phyloP scores from a whole-genome alignment of 202 grass and related monocot species.

The Elaeis oleifera region DNA sequence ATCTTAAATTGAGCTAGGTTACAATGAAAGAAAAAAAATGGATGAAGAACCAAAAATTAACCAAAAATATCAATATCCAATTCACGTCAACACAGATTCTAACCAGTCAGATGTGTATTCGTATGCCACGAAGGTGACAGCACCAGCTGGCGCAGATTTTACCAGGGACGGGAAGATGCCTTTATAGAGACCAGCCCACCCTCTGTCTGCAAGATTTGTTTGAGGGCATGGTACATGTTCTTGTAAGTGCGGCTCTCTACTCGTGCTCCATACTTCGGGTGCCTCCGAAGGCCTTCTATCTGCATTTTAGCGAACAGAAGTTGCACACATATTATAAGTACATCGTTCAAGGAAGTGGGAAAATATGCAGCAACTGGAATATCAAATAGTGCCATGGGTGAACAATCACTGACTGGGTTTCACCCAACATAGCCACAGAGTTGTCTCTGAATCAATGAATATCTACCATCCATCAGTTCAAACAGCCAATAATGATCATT shows the following conservation, averaged over 20 bases:
- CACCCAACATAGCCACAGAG: too few relatives aligned
- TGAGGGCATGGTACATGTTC: constrained; percentile 81
- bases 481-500: too few relatives aligned
- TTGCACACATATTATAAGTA: neutral
- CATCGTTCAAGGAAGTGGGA: constrained; percentile 1
- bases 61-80: constrained; percentile 17
- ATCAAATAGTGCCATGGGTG: too few relatives aligned
- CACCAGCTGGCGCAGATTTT: constrained; percentile 93
- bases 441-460: too few relatives aligned
- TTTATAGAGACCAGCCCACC: constrained; percentile 73
- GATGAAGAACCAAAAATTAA: constrained; percentile 4
- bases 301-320: constrained; percentile 26
- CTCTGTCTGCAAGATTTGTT: constrained; percentile 67
- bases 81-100: constrained; percentile 63
- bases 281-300: constrained; percentile 86
- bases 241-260: constrained; percentile 63
- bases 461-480: too few relatives aligned
- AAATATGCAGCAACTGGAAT: neutral
- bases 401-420: too few relatives aligned
- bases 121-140: constrained; percentile 90
- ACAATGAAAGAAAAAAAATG: neutral
- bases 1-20: too few relatives aligned
- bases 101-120: constrained; percentile 86
- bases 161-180: constrained; percentile 83
- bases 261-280: constrained; percentile 76